Conservation (phyloP, 768 basidiomycete genomes). For the Russula compacta region DNA sequence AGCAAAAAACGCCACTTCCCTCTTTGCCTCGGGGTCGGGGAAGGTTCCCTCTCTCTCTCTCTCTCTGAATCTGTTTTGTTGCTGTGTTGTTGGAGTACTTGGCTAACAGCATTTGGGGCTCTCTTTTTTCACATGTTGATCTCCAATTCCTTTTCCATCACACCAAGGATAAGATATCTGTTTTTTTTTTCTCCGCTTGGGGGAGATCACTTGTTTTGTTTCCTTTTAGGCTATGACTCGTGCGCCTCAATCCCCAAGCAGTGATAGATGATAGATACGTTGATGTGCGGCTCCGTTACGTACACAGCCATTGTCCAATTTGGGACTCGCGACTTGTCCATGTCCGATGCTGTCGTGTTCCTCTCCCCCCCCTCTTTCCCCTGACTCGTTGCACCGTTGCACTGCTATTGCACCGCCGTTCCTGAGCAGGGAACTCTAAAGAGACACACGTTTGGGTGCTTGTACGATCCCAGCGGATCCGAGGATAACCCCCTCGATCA, state of each 20-base stretch:
- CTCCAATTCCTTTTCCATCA: too few relatives aligned
- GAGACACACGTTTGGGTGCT: neutral
- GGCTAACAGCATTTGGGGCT: too few relatives aligned
- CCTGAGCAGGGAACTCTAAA: neutral
- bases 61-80: too few relatives aligned
- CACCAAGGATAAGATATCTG: too few relatives aligned
- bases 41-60: too few relatives aligned
- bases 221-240: neutral
- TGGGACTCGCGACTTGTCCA: neutral
- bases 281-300: neutral
- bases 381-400: slow-evolving; percentile 1
- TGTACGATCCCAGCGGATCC: neutral
- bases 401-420: slow-evolving; percentile 7
- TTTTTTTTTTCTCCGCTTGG: neutral
- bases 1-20: too few relatives aligned
- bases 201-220: neutral
- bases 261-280: slow-evolving; percentile 5
- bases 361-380: neutral
- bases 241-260: neutral
- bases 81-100: too few relatives aligned
- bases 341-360: neutral
- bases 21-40: too few relatives aligned
- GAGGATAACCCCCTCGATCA: neutral
- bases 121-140: too few relatives aligned
- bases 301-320: neutral